Conservation (phyloP, 2,329 filamentous ascomycete species). For the Neophaeococcomyces mojaviensis region DNA sequence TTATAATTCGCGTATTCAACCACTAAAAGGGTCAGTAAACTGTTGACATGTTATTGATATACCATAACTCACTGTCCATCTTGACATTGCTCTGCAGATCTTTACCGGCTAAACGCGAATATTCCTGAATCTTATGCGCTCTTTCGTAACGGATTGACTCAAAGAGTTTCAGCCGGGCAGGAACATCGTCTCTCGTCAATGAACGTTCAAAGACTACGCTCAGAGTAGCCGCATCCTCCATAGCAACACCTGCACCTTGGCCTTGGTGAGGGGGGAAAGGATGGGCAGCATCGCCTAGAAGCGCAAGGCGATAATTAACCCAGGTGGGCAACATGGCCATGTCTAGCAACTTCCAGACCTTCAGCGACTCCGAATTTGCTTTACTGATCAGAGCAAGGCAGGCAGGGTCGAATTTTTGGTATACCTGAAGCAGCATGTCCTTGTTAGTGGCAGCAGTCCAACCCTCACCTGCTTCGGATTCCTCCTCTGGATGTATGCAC, state of each 20-base stretch:
- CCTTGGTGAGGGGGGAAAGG: constrained; percentile 59
- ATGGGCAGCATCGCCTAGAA: constrained; percentile 62
- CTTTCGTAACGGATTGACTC: constrained; percentile 51
- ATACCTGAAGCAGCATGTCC: constrained; percentile 8
- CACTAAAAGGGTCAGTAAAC: constrained; percentile 9
- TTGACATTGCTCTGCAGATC: constrained; percentile 29
- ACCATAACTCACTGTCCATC: constrained; percentile 4
- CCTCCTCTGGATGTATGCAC: constrained; percentile 16
- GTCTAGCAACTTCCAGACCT: constrained; percentile 55
- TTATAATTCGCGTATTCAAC: constrained; percentile 43
- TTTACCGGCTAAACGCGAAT: constrained; percentile 46
- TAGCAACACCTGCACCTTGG: constrained; percentile 56
- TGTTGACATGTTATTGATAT: too few relatives aligned
- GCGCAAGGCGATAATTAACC: constrained; percentile 45
- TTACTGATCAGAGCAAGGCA: constrained; percentile 8
- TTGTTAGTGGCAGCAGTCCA: constrained; percentile 11
- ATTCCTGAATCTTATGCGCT: constrained; percentile 51
- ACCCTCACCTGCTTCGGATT: constrained; percentile 31
- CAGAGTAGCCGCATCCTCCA: constrained; percentile 59
- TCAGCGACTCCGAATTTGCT: constrained; percentile 34
- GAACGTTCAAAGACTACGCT: constrained; percentile 47
- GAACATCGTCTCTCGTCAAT: constrained; percentile 40
- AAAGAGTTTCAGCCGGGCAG: constrained; percentile 52
- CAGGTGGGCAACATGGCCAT: constrained; percentile 53
- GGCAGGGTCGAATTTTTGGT: constrained; percentile 10